Evolutionary conservation across 1,284 basidiomycete species (phyloP).

Genomic region (Sphagnurus paluster): DNA sequence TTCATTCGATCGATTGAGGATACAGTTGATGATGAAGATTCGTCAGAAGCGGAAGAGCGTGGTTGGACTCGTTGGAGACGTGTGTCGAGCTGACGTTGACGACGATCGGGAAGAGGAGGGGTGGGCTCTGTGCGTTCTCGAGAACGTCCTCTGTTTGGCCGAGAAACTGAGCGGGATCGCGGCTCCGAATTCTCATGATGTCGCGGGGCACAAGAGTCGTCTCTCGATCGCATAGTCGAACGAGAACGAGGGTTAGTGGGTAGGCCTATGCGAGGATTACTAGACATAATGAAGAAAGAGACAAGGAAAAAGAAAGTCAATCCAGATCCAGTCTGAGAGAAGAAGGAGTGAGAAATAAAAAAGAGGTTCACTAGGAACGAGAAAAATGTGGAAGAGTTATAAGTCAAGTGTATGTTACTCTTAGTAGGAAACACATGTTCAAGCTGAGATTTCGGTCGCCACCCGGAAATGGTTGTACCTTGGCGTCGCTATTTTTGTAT

Average conservation of each 20-base stretch:
- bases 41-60: constrained; percentile 17
- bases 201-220: constrained; percentile 9
- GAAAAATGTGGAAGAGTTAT: not conserved
- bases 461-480: not conserved
- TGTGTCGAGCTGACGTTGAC: not conserved
- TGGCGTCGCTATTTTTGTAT: not conserved
- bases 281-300: constrained; percentile 13
- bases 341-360: not conserved
- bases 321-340: constrained; percentile 11
- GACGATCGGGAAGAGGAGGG: constrained; percentile 2
- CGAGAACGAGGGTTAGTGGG: constrained; percentile 27
- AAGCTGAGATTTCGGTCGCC: not conserved
- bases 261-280: constrained; percentile 19
- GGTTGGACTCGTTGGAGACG: not conserved
- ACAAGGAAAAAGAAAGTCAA: constrained; percentile 1
- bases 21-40: constrained; percentile 32
- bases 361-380: constrained; percentile 1
- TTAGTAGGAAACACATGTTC: not conserved
- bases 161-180: constrained; percentile 4
- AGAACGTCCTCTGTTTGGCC: constrained; percentile 1
- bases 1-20: constrained; percentile 25
- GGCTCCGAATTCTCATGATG: not conserved
- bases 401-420: not conserved
- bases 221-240: constrained; percentile 12
- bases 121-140: too few species aligned